Conservation (phyloP, 768 basidiomycete genomes). For the Fibroporia radiculosa region DNA sequence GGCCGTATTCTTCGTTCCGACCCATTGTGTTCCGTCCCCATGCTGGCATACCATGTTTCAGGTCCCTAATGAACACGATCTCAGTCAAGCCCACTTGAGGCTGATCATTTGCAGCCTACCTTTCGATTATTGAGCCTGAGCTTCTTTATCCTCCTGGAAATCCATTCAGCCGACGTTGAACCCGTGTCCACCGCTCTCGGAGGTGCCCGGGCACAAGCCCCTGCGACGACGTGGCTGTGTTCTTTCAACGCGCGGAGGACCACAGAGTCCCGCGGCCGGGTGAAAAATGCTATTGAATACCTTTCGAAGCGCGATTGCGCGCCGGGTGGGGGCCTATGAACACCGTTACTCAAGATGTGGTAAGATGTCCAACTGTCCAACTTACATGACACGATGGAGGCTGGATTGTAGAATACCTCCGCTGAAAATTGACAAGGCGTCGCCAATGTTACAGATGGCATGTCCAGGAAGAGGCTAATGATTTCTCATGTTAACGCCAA, state of each 20-base stretch:
- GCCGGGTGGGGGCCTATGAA: conserved; percentile 30
- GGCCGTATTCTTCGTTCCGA: too few relatives aligned
- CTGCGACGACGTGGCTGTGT: conserved; percentile 18
- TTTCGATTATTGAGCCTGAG: conserved; percentile 19
- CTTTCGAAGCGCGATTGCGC: conserved; percentile 24
- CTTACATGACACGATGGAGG: conserved; percentile 35
- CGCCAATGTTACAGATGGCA: conserved; percentile 39
- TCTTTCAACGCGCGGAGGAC: conserved; percentile 21
- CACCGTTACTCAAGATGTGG: background rate
- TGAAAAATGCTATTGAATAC: conserved; percentile 30
- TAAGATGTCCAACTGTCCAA: conserved; percentile 2
- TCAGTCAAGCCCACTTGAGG: background rate
- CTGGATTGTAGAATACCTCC: conserved; percentile 38
- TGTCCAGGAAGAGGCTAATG: conserved; percentile 38
- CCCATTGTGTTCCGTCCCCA: conserved; percentile 21
- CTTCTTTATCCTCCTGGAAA: conserved; percentile 18
- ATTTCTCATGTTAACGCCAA: too few relatives aligned
- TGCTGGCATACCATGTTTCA: conserved; percentile 19
- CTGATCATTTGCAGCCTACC: conserved; percentile 14
- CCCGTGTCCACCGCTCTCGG: conserved; percentile 16
- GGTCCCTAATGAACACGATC: conserved; percentile 12
- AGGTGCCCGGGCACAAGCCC: conserved; percentile 12
- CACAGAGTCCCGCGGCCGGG: conserved; percentile 24
- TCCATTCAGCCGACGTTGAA: conserved; percentile 19
- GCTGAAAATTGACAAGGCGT: conserved; percentile 37